Evolutionary conservation across 352 stramenopile genomes (phyloP), one percentile per base, ranked within the genome.

Genomic region (Phytophthora crassamura): DNA sequence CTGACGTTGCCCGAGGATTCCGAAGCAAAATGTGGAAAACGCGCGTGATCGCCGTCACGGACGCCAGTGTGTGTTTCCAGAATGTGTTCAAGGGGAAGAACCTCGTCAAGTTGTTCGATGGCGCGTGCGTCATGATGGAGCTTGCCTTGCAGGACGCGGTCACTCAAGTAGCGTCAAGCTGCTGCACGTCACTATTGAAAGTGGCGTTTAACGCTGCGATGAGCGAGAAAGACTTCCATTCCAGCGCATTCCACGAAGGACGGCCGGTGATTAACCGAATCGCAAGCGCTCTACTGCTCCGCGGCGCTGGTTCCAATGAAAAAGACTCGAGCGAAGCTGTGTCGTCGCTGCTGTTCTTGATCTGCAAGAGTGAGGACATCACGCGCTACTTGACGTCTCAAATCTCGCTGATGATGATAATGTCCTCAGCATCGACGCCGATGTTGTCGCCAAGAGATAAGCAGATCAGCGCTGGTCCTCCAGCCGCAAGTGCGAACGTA

Each of bases 271-370:
- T 93, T 47, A 69, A 70, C 12, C 70, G 77, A 18, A 85, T 94
- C 18, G 58, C 77, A 1, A 75, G 70, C 15, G 48, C 74, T 5
- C 48, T 93, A 4, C 52, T 93, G 20, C 59, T 59, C 0, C 74
- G 86, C 30, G 86, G 80, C 5, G 81, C 84, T 0, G 78, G 72
- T 1, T 88, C 81, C 7, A 93, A 93, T 51, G 81, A 95, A 52
- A 93, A 91, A 72, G 86, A 95, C 28, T 68, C 86, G 1, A 92
- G 84, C 16, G 84, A 95, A 52, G 84, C 84, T 0, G 82, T 93
- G 1, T 75, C 82, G 1, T 90, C 81, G 20, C 57, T 95, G 18
- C 67, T 95, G 0, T 95, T 91, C 39, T 67, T 95, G 42, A 89
- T 93, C 38, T 93, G 83, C 70, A 95, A 95, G 59, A 95, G 86